Base-by-base conservation (phyloP, 78 protist genomes). In the Mantamonas sphyraenae region DNA sequence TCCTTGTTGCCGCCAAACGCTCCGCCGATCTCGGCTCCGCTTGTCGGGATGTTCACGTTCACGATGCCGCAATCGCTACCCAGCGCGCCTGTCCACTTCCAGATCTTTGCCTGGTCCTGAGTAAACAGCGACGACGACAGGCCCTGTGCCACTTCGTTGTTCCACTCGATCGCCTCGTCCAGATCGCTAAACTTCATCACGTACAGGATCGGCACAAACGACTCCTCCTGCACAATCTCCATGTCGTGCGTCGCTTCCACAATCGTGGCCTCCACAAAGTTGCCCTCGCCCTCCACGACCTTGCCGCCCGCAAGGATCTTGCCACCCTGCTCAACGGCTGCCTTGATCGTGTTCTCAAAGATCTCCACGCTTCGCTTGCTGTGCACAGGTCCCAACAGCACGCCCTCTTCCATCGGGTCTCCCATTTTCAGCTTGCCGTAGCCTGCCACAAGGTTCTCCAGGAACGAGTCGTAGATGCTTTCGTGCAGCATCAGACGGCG, bases 1-100 rank as follows among this genome's bases (percentile, higher is more conserved):
- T 78, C 94, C 73, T 91, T 89, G 51, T 91, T 77, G 38, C 94
- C 96, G n/a, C 96, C 96, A 45, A 91, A 91, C 3, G 93, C 96
- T 34, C 93, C 94, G 9, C 96, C 96, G 58, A 91, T 90, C 64
- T 91, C 96, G 40, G 96, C 96, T 43, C 96, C 96, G 40, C 14
- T 65, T 26, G 94, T 87, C 4, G 86, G 84, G 16, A 76, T 79
- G 80, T 91, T 91, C 50, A 89, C 92, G 67, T 89, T 89, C 59
- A 90, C 90, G 16, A 91, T 80, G 64, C 96, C 96, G 64, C 91
- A 87, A 74, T 91, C 96, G 0, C 90, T 71, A 43, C 96, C 96
- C 20, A 31, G n/a, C 39, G 93, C 84, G 1, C 84, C 89, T 28
- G 81, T 28, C 96, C 94, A 91, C 62, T 71, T 72, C 81, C 83